Evolutionary conservation across 2,329 filamentous ascomycete genomes (phyloP).

Genomic region (Sporothrix brunneoviolacea): DNA sequence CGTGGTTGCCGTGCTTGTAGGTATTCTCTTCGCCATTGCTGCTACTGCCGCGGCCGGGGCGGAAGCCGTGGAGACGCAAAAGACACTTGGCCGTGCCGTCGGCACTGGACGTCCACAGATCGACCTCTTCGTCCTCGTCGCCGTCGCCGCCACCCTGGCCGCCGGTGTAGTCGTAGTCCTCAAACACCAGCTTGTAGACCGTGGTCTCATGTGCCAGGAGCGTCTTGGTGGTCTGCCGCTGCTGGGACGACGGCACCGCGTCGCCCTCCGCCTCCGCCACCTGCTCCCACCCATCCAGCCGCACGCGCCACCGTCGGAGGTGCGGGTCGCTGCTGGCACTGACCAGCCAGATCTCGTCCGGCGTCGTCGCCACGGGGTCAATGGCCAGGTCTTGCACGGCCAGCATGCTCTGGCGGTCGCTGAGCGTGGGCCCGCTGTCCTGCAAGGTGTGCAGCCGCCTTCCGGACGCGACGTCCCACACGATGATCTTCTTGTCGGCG

Average conservation of each 20-base stretch:
- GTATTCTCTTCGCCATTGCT: conserved; percentile 55
- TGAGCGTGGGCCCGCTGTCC: conserved; percentile 39
- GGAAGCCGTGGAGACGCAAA: conserved; percentile 58
- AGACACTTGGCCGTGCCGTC: conserved; percentile 84
- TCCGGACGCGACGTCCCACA: conserved; percentile 71
- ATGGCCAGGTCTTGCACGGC: conserved; percentile 73
- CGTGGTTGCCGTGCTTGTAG: conserved; percentile 80
- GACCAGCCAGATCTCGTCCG: conserved; percentile 53
- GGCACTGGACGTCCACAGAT: conserved; percentile 88
- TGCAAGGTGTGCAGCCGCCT: conserved; percentile 68
- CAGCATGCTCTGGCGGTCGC: conserved; percentile 50
- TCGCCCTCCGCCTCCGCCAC: conserved; percentile 34
- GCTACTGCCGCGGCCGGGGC: background rate
- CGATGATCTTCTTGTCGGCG: conserved; percentile 71
- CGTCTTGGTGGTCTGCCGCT: conserved; percentile 10
- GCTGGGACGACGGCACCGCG: background rate
- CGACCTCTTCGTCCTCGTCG: conserved; percentile 57
- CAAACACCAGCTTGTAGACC: conserved; percentile 71
- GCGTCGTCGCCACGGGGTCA: conserved; percentile 56
- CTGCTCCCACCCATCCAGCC: conserved; percentile 46
- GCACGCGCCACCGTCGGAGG: conserved; percentile 71
- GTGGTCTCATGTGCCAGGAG: conserved; percentile 83
- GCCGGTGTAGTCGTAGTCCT: conserved; percentile 10
- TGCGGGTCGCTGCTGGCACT: conserved; percentile 75
- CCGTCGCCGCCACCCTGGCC: conserved; percentile 23